Evolutionary conservation across 108 stramenopile genomes (phyloP).

Genomic region (Phaeodactylum tricornutum): DNA sequence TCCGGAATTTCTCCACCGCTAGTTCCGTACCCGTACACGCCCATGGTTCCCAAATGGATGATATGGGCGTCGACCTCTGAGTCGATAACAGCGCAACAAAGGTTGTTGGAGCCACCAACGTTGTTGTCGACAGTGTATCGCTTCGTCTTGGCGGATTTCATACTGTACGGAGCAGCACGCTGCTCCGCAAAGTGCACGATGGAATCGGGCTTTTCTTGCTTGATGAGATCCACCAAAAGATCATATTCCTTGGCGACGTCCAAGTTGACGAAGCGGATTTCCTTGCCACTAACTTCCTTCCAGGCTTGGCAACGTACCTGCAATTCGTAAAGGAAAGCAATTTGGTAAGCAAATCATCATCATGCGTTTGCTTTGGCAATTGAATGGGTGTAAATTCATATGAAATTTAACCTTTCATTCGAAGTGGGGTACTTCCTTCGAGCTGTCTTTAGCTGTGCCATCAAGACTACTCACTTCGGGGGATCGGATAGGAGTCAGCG

Average conservation of each 20-base stretch:
- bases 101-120: constrained; percentile 91
- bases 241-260: constrained; percentile 96
- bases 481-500: constrained; percentile 88
- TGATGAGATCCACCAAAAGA: constrained; percentile 85
- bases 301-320: constrained; percentile 82
- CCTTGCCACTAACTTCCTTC: constrained; percentile 91
- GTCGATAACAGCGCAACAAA: constrained; percentile 94
- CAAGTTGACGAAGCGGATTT: constrained; percentile 85
- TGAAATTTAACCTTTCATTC: too few species aligned
- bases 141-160: constrained; percentile 89
- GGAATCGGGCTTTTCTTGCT: constrained; percentile 87
- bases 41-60: constrained; percentile 98
- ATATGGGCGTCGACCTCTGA: constrained; percentile 92
- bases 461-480: constrained; percentile 72
- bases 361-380: too few species aligned
- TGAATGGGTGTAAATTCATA: too few species aligned
- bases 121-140: constrained; percentile 99
- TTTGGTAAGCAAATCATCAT: too few species aligned
- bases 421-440: too few species aligned
- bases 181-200: constrained; percentile 98
- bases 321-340: too few species aligned
- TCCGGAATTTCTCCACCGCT: constrained; percentile 97
- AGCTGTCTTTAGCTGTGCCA: too few species aligned
- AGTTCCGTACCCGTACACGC: constrained; percentile 97
- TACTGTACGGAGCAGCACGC: constrained; percentile 96